phyloP scores from a whole-genome alignment of 805 yeast genomes.

The Starmerella etchellsii region DNA sequence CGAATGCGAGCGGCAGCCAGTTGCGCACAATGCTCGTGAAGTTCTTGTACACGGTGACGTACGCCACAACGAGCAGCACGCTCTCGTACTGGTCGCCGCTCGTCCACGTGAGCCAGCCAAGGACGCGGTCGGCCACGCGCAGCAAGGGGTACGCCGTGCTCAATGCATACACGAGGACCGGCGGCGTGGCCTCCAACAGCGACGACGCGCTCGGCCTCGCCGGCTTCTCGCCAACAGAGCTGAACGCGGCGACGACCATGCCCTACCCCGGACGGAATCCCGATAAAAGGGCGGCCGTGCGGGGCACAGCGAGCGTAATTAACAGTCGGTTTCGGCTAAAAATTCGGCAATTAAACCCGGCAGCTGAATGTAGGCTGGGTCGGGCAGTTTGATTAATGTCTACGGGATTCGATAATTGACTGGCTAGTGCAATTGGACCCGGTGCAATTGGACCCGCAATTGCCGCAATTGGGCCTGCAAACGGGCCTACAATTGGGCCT shows the following conservation, averaged over 20 bases:
- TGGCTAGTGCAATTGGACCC: too few species aligned
- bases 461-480: too few species aligned
- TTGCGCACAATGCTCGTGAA: conserved; percentile 69
- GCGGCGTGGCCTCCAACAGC: conserved; percentile 76
- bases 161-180: conserved; percentile 73
- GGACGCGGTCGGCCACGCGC: conserved; percentile 51
- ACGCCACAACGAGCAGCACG: conserved; percentile 43
- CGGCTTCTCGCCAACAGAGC: conserved; percentile 20
- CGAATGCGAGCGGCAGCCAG: conserved; percentile 42
- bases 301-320: too few species aligned
- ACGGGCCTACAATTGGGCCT: too few species aligned
- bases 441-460: too few species aligned
- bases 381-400: too few species aligned
- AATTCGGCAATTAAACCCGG: too few species aligned
- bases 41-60: conserved; percentile 52
- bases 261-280: too few species aligned
- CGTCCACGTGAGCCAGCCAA: conserved; percentile 82
- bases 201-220: conserved; percentile 54
- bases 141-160: conserved; percentile 77
- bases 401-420: too few species aligned
- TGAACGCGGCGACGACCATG: conserved; percentile 11
- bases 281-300: too few species aligned
- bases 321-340: too few species aligned
- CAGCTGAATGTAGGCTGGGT: too few species aligned
- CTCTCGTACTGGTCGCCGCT: conserved; percentile 70